Base-by-base conservation (phyloP, 306 rosid genomes). In the Sophora flavescens region DNA sequence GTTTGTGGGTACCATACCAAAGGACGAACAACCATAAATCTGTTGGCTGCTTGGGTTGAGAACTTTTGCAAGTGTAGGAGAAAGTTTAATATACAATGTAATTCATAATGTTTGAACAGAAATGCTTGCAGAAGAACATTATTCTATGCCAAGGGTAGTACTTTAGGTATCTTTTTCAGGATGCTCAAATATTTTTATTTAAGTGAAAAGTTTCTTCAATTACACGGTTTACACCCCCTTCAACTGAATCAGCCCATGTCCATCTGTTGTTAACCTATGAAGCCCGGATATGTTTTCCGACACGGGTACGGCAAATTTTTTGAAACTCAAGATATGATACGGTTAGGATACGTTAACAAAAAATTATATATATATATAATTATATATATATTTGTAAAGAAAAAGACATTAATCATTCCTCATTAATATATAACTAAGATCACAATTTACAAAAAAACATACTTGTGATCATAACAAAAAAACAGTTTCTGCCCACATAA, bases 91-190 rank as follows among this genome's bases (percentile, higher is more conserved):
- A 12, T 22, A 28, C 42, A 68, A 26, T 74, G 48, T 42, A 67
- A 12, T 76, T 72, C 38, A 18, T 57, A 3, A 12, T 70, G 30
- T 42, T 67, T 56, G 53, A 56, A 72, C 48, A 38, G 4, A 35
- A 3, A 5, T 56, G 51, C 26, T 45, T 28, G 15, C 16, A 9
- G 28, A 50, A 65, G 11, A 22, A 38, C 41, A 1, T 50, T 38
- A 57, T 60, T 58, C 30, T 18, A 38, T 54, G 5, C 18, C 61
- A 14, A 30, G 73, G 36, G 32, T 15, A 28, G 9, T 67, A 4
- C 33, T 44, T n/a, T 45, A 6, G 63, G 41, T 32, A 50, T 3
- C n/a, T n/a, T 59, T 44, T 30, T 67, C 39, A 63, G 39, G 48
- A 8, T 68, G 59, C 30, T 68, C 6, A 4, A 14, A 38, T 51